Evolutionary conservation across 108 stramenopile species (phyloP), one percentile per base, ranked within the genome.

Genomic region (Chaetoceros muelleri): DNA sequence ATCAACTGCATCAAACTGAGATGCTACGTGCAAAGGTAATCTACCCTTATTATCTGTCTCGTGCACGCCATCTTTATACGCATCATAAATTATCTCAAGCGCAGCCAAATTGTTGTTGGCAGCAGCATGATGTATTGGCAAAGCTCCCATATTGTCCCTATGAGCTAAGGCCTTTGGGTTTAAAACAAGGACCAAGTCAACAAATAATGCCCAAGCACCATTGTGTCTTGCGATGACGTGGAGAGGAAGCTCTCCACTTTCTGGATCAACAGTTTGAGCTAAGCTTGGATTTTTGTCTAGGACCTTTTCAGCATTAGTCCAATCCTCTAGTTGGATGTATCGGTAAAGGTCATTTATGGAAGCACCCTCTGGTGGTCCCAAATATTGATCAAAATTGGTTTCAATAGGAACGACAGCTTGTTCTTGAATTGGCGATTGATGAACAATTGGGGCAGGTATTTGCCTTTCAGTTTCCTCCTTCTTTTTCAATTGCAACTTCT

Each of bases 71-170:
- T 86, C 85, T 58, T 86, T 88, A 77, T 92, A 92, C 27, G 86
- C 82, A 64, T 79, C 83, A 56, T 84, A 85, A 31, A 92, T 87
- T 51, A 92, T 86, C 48, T 88, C 90, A 44, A 92, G 68, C 17
- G 86, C 90, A 25, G 79, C 62, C 18, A 88, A 52, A 53, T 87
- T 88, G 51, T 87, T 84, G 51, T 87, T 80, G 0, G 77, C 74
- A 27, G 90, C 57, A 1, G 90, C 90, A 59, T 92, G 90, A 52
- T 92, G 90, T 31, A 92, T 92, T 24, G 90, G 90, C 28, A 92
- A 57, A n/a, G 82, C 78, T 24, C 90, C 90, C 69, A 85, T 76
- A 48, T 71, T 74, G 54, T 92, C 90, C 23, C 83, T 78, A 61
- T 92, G 90, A 34, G 85, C 78, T 30, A 92, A 62, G 45, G 86